These are phyloP conservation scores for Eucalyptus marginata DNA, from an alignment of 345 rosid species.

Conservation along the genomic window DNA sequence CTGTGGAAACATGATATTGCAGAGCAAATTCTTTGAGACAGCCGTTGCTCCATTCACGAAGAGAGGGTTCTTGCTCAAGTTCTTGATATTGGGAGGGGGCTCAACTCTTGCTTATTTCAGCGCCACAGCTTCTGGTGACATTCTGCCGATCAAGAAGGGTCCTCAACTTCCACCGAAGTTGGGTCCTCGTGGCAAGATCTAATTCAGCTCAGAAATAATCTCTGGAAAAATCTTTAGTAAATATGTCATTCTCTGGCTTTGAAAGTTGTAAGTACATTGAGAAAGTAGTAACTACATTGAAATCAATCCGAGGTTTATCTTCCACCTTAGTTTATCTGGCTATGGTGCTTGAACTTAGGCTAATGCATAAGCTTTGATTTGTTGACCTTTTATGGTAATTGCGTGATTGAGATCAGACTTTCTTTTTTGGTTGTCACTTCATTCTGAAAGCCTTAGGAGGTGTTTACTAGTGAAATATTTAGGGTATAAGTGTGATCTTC, in stretches of 20 bases:
- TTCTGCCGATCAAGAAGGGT: conserved; percentile 87
- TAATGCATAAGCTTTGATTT: not conserved
- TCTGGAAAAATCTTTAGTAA: not conserved
- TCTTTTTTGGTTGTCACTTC: not conserved
- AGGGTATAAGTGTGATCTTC: not conserved
- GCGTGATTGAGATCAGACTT: not conserved
- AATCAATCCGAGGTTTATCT: not conserved
- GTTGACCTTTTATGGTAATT: not conserved
- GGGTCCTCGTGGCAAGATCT: conserved; percentile 90
- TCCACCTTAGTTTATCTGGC: not conserved
- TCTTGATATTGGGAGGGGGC: conserved; percentile 84
- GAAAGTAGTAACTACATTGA: not conserved
- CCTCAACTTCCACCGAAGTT: conserved; percentile 89
- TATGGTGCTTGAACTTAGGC: not conserved
- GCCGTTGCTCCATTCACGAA: conserved; percentile 90
- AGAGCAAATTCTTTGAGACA: conserved; percentile 99
- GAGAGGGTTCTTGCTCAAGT: conserved; percentile 92
- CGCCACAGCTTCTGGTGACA: conserved; percentile 52
- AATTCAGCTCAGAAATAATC: not conserved
- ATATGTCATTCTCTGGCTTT: conserved; percentile 10
- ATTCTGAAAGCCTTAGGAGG: not conserved
- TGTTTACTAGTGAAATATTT: not conserved
- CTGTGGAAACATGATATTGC: not conserved
- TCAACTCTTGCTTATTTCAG: conserved; percentile 59
- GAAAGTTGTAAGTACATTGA: not conserved